These are phyloP conservation scores for Suillus hirtellus DNA, from an alignment of 768 basidiomycete species.

Conservation along the genomic window DNA sequence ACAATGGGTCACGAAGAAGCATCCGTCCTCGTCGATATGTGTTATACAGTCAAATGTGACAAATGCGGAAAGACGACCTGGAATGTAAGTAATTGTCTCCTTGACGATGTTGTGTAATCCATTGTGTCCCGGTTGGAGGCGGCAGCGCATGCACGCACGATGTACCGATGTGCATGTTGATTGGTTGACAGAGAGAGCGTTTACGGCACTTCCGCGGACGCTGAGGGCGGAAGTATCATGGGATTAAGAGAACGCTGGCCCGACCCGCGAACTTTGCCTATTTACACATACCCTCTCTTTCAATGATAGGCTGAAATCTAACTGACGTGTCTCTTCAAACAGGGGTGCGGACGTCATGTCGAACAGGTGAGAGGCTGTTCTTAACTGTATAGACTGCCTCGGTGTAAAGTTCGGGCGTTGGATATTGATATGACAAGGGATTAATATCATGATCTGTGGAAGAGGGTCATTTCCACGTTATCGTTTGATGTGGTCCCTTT, in stretches of 20 bases:
- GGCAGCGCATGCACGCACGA: slow-evolving; percentile 19
- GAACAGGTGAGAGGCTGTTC: slow-evolving; percentile 50
- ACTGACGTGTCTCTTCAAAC: slow-evolving; percentile 17
- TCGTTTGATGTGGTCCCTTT: slow-evolving; percentile 37
- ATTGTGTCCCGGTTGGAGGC: slow-evolving; percentile 22
- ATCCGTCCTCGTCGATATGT: slow-evolving; percentile 48
- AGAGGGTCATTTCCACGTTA: slow-evolving; percentile 24
- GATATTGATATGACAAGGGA: slow-evolving; percentile 7
- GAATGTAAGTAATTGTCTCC: slow-evolving; percentile 49
- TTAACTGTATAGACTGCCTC: slow-evolving; percentile 12
- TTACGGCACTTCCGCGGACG: slow-evolving; percentile 18
- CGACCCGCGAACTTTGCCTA: slow-evolving; percentile 14
- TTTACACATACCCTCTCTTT: slow-evolving; percentile 7
- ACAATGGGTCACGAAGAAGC: slow-evolving; percentile 25
- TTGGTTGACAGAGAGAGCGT: slow-evolving; percentile 17
- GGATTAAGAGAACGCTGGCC: slow-evolving; percentile 5
- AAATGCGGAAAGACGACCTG: slow-evolving; percentile 71
- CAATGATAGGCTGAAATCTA: slow-evolving; percentile 11
- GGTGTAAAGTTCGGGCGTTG: slow-evolving; percentile 20
- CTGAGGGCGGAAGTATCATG: slow-evolving; percentile 12
- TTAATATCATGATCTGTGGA: background rate
- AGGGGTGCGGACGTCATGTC: slow-evolving; percentile 75
- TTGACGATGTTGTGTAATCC: slow-evolving; percentile 25
- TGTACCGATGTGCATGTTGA: slow-evolving; percentile 17
- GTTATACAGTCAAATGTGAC: slow-evolving; percentile 57